Percentiles rank a stretch among this genome's conserved stretches.
phyloP scores from a whole-genome alignment of 805 yeast species.

The Starmera quercuum region DNA sequence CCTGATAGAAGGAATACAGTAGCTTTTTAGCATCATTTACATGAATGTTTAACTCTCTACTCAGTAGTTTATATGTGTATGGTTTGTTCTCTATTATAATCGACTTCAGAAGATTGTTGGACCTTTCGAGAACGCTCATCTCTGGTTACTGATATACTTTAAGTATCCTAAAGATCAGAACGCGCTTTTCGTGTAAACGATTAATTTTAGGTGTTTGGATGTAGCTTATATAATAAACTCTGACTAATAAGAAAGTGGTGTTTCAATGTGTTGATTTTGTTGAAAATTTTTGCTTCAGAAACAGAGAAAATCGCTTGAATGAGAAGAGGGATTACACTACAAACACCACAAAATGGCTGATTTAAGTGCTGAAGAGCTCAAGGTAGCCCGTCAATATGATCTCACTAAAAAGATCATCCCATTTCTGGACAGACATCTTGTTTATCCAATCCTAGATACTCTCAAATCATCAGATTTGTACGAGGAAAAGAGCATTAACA shows the following conservation, averaged over 20 bases:
- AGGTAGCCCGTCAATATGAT: slow-evolving; percentile 41
- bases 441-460: slow-evolving; percentile 44
- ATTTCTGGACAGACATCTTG: slow-evolving; percentile 55
- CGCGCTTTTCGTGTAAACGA: background rate
- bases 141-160: no score
- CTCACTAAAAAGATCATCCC: slow-evolving; percentile 46
- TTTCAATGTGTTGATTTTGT: background rate
- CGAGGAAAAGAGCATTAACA: slow-evolving; percentile 35
- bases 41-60: slow-evolving; percentile 32
- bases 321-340: background rate
- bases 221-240: background rate
- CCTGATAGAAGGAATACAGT: slow-evolving; percentile 29
- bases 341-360: slow-evolving; percentile 12
- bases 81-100: background rate
- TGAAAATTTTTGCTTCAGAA: background rate
- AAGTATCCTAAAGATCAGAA: no score
- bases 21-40: slow-evolving; percentile 30
- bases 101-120: no score
- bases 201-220: background rate
- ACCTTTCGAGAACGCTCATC: no score
- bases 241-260: background rate
- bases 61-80: slow-evolving; percentile 33
- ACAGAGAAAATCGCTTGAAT: background rate
- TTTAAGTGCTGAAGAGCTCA: slow-evolving; percentile 25
- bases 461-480: slow-evolving; percentile 34